Evolutionary conservation across 2,329 filamentous ascomycete species (phyloP), one percentile per base, ranked within the genome.

Genomic region (Myriosclerotinia scirpicola): DNA sequence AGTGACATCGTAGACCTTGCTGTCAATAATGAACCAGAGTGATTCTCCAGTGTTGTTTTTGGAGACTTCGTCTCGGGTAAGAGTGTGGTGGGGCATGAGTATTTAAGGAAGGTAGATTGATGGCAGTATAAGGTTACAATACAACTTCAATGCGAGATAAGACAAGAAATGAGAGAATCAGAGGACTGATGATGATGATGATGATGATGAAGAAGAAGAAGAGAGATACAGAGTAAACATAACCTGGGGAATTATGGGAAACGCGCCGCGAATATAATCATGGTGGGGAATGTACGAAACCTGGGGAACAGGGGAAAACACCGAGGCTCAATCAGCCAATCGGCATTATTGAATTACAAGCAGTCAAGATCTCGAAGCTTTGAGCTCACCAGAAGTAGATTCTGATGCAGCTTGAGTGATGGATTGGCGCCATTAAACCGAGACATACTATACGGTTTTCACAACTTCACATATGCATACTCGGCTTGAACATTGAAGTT

Each of bases 1-100:
- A 68, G 88, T 89, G 15, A 93, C 84, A 79, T 96, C 91, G 82
- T 96, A 96, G 75, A 96, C 91, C 74, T 88, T 90, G 79, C 90
- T 87, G 81, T 96, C 92, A 78, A 96, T 87, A 75, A 96, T 89
- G 79, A 91, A 90, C 89, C 91, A 93, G n/a, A 74, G 70, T 34
- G 72, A 73, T 71, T 93, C 89, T 59, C 90, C 87, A 66, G 84
- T 86, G 77, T 88, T 92, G 81, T 94, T 89, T 77, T 89, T 85
- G 69, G 89, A 88, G 72, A 95, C 90, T 77, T 92, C 84, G 66
- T 81, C 84, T 73, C 85, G 84, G 67, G 85, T 83, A 74, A 76
- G 66, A 14, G 68, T 70, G 59, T 76, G 69, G 42, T 73, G 71
- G 67, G 74, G 70, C 75, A 75, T 76, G 50, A 50, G 14, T 50